A percentile compares a stretch with the other conserved stretches of the same genome.
phyloP scores from a whole-genome alignment of 345 rosid species.

The Salix udensis region DNA sequence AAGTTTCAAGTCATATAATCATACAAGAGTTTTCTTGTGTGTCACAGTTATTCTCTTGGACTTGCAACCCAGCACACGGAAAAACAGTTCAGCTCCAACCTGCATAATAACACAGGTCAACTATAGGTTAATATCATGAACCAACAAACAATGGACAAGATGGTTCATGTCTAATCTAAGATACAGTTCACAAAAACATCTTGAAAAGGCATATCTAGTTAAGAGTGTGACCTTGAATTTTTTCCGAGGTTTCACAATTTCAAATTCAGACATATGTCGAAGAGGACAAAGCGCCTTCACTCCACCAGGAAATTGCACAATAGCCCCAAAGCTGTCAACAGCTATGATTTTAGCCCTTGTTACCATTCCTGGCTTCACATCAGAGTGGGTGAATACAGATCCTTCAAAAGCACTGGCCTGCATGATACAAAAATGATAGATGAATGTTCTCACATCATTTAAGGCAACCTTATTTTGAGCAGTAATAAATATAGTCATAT shows the following conservation, averaged over 20 bases:
- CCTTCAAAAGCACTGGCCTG: conserved; percentile 97
- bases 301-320: conserved; percentile 94
- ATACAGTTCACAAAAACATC: not conserved
- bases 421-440: conserved; percentile 22
- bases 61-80: conserved; percentile 96
- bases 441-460: conserved; percentile 3
- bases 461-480: not conserved
- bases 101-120: conserved; percentile 29
- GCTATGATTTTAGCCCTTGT: conserved; percentile 68
- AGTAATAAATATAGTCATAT: too few species aligned
- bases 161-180: not conserved
- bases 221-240: conserved; percentile 68
- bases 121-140: conserved; percentile 12
- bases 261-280: conserved; percentile 93
- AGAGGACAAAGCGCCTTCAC: conserved; percentile 96
- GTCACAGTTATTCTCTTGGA: conserved; percentile 94
- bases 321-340: conserved; percentile 83
- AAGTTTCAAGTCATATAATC: conserved; percentile 19
- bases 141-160: not conserved
- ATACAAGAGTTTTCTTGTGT: conserved; percentile 90
- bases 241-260: conserved; percentile 76
- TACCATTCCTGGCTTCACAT: conserved; percentile 97
- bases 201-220: not conserved
- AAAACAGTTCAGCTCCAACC: conserved; percentile 83
- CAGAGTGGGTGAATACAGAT: conserved; percentile 84